Base-by-base conservation (phyloP, 257 asterid species). In the Osmanthus fragrans region DNA sequence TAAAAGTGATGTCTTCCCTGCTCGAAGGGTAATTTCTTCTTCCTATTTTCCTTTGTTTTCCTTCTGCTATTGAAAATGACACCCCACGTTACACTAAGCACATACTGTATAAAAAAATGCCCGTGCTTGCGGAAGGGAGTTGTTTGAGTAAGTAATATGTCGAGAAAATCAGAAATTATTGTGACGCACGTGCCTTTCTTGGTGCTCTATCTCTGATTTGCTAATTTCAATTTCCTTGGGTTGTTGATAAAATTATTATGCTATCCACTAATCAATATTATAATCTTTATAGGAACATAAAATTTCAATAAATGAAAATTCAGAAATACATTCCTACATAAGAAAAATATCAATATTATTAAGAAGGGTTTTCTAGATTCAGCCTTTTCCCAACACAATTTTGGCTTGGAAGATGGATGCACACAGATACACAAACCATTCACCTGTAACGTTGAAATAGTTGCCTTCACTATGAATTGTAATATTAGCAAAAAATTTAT, bases 21-120 rank as follows among this genome's bases (percentile, higher is more conserved):
- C 89, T 79, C 87, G 97, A 88, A 93, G 98, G 89, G 98, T 96
- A 92, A 86, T 56, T 47, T 73, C 6, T 18, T 18, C 77, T 13
- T 25, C 12, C 39, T 47, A 19, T 19, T 42, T n/a, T 36, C 63
- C 11, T 70, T 12, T 30, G 25, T 39, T 18, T 15, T 58, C 51
- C 32, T 77, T 45, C 21, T 25, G 18, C 0, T 29, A 32, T 23
- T 33, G 70, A 13, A 13, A 65, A 23, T 30, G 29, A 76, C 51
- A 84, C 58, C 77, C 64, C 39, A 56, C 70, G 67, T 58, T 7
- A 58, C 66, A 58, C 4, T 58, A 5, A 58, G 66, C 27, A 19
- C 66, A 56, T 56, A 5, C 25, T 39, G 45, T 56, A 6, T 56
- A 4, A n/a, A 16, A 54, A 5, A 6, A 21, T 58, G 29, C 29